phyloP scores from a whole-genome alignment of 768 basidiomycete species.

The Xerocomellus chrysenteron region DNA sequence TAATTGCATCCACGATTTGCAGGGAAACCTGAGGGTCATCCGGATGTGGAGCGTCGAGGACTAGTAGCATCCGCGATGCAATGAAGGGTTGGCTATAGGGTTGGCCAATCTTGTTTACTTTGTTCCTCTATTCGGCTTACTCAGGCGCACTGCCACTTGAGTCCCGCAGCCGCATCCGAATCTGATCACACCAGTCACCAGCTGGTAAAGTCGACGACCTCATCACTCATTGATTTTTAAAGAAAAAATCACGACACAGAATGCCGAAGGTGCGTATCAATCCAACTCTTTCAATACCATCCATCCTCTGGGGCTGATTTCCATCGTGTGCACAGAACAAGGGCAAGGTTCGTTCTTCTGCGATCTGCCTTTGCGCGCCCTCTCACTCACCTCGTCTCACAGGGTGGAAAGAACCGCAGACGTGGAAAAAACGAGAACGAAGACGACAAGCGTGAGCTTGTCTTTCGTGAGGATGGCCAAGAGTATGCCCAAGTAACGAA shows the following conservation, averaged over 20 bases:
- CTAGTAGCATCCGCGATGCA: no score
- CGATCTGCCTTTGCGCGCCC: not conserved
- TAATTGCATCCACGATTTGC: no score
- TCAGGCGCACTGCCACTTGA: constrained; percentile 12
- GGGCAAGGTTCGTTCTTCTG: constrained; percentile 22
- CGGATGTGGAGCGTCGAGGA: no score
- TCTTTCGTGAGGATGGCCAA: constrained; percentile 98
- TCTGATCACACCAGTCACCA: not conserved
- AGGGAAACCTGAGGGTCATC: no score
- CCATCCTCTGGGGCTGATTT: not conserved
- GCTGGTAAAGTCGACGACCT: not conserved
- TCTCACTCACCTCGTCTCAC: constrained; percentile 8
- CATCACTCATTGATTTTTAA: not conserved
- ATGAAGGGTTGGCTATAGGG: no score
- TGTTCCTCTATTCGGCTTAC: not conserved
- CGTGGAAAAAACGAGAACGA: constrained; percentile 99
- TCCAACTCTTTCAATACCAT: not conserved
- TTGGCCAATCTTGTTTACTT: no score
- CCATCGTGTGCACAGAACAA: constrained; percentile 21
- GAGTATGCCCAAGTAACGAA: constrained; percentile 98
- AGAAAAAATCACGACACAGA: not conserved
- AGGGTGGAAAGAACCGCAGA: constrained; percentile 99
- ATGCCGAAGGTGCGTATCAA: constrained; percentile 27
- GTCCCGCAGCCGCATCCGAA: not conserved
- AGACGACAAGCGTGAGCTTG: constrained; percentile 96